Conservation (phyloP, 768 basidiomycete genomes). For the Myochromella boudieri region DNA sequence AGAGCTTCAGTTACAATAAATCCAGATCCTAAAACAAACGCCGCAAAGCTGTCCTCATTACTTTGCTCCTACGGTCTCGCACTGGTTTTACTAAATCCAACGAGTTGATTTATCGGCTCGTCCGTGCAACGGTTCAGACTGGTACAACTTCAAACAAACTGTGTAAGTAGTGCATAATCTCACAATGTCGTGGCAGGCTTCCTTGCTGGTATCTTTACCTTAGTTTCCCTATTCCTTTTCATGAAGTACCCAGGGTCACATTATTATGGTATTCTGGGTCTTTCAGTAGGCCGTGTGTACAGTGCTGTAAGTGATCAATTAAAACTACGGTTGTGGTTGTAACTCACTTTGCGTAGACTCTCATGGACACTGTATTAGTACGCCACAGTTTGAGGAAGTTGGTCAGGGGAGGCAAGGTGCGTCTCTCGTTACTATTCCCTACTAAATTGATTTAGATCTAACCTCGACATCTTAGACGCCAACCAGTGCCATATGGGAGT, state of each 20-base stretch:
- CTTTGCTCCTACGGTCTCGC: not conserved
- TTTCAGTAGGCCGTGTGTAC: not conserved
- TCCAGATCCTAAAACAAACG: no score
- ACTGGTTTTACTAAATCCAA: not conserved
- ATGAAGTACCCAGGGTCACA: not conserved
- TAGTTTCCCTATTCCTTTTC: not conserved
- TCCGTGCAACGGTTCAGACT: not conserved
- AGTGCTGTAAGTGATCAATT: not conserved
- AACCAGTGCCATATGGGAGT: not conserved
- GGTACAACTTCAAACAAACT: not conserved
- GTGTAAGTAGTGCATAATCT: no score
- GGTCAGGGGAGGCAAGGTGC: not conserved
- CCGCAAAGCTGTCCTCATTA: not conserved
- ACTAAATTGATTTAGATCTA: not conserved
- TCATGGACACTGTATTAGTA: constrained; percentile 8
- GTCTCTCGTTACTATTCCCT: not conserved
- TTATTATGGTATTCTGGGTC: not conserved
- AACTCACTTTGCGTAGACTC: not conserved
- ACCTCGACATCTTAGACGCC: not conserved
- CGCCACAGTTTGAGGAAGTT: constrained; percentile 3
- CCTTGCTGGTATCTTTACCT: not conserved
- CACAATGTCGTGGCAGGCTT: not conserved
- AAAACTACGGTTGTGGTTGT: not conserved
- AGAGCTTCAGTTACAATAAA: no score
- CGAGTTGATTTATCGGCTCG: not conserved